Conservation (phyloP, 352 stramenopile genomes). For the Phytophthora colocasiae region DNA sequence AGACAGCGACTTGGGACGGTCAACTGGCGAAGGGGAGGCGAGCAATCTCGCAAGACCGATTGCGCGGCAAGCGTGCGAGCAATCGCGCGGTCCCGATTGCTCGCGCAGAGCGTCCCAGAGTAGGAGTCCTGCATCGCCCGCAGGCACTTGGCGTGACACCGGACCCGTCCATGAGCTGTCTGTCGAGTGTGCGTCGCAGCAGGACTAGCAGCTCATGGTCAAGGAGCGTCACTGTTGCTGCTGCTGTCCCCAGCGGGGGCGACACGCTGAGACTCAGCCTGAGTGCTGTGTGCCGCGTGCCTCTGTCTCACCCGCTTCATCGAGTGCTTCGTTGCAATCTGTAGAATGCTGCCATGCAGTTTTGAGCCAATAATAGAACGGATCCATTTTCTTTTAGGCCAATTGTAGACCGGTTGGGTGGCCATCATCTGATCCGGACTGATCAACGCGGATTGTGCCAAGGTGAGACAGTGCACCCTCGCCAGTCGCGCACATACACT, state of each 20-base stretch:
- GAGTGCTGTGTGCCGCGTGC: too few species aligned
- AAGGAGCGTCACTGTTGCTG: too few species aligned
- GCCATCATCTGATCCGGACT: slow-evolving; percentile 19
- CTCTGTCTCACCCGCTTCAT: too few species aligned
- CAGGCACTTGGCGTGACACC: too few species aligned
- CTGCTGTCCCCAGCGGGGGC: too few species aligned
- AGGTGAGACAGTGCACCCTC: slow-evolving; percentile 11
- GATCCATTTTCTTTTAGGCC: too few species aligned
- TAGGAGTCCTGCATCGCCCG: not conserved
- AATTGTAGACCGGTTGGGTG: too few species aligned
- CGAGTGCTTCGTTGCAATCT: too few species aligned
- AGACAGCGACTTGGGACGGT: not conserved
- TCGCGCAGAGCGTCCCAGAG: slow-evolving; percentile 11
- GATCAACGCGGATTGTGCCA: slow-evolving; percentile 17
- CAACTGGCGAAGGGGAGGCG: not conserved
- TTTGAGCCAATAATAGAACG: too few species aligned
- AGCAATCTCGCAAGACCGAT: not conserved
- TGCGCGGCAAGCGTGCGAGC: slow-evolving; percentile 12
- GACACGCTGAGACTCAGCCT: too few species aligned
- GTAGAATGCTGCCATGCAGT: too few species aligned
- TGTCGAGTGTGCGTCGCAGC: not conserved
- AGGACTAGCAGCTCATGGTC: too few species aligned
- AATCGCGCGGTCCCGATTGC: slow-evolving; percentile 10
- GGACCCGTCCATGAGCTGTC: not conserved
- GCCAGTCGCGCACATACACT: slow-evolving; percentile 7